Evolutionary conservation across 2,329 filamentous ascomycete genomes (phyloP).

Genomic region (Paraconiothyrium brasiliense): DNA sequence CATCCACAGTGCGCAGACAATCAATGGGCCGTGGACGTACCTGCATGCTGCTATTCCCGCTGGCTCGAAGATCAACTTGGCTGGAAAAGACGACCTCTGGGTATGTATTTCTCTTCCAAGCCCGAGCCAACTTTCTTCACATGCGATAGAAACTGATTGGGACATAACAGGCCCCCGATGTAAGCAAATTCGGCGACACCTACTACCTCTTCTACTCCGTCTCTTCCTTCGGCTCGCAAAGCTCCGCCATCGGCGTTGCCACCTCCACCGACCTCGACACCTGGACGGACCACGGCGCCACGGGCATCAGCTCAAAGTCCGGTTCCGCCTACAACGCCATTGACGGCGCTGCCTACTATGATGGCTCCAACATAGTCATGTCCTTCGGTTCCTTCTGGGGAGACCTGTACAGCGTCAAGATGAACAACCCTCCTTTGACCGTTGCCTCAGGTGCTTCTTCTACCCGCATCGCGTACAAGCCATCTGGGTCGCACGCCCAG

Average conservation of each 20-base stretch:
- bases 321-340: slow-evolving; percentile 62
- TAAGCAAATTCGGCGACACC: slow-evolving; percentile 62
- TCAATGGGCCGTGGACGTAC: slow-evolving; percentile 62
- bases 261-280: slow-evolving; percentile 60
- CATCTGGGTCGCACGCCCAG: slow-evolving; percentile 60
- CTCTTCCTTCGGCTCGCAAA: slow-evolving; percentile 68
- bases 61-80: slow-evolving; percentile 57
- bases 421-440: slow-evolving; percentile 52
- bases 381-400: slow-evolving; percentile 70
- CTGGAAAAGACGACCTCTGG: slow-evolving; percentile 61
- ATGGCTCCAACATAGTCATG: slow-evolving; percentile 66
- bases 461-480: slow-evolving; percentile 64
- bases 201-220: slow-evolving; percentile 75
- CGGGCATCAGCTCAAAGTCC: slow-evolving; percentile 57
- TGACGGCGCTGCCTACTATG: slow-evolving; percentile 70
- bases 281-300: slow-evolving; percentile 68
- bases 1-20: slow-evolving; percentile 57
- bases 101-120: slow-evolving; percentile 35
- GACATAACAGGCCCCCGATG: slow-evolving; percentile 68
- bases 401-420: slow-evolving; percentile 68
- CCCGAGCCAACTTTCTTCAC: background rate
- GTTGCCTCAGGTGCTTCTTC: slow-evolving; percentile 41
- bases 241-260: slow-evolving; percentile 69
- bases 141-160: background rate
- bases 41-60: slow-evolving; percentile 57